These are phyloP conservation scores for Ophiostoma australiae DNA, from an alignment of 2,329 filamentous ascomycete genomes.

Conservation along the genomic window DNA sequence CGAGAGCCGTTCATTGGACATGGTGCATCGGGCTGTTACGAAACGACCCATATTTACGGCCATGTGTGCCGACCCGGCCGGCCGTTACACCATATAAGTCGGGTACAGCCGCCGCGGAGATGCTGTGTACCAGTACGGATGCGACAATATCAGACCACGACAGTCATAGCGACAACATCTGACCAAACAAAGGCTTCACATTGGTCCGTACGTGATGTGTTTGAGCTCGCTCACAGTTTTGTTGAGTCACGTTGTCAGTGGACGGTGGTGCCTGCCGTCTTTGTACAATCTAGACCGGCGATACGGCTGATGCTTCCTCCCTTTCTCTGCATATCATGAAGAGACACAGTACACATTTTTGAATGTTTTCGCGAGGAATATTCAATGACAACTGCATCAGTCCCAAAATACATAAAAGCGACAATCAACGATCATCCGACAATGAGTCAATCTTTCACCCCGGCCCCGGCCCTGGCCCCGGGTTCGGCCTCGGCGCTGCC, in stretches of 20 bases:
- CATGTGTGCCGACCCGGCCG: not conserved
- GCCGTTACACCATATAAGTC: not conserved
- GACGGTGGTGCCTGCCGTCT: not conserved
- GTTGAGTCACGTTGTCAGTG: not conserved
- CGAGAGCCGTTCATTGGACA: not conserved
- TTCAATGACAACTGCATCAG: not conserved
- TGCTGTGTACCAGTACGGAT: not conserved
- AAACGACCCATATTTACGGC: not conserved
- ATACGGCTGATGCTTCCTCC: not conserved
- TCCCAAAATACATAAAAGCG: not conserved
- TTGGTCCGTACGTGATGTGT: not conserved
- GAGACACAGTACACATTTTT: not conserved
- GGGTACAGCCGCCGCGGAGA: slow-evolving; percentile 4
- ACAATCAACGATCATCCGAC: not conserved
- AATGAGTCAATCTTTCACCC: not conserved
- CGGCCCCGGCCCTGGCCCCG: too few relatives aligned
- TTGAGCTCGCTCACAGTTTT: not conserved
- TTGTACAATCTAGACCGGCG: not conserved
- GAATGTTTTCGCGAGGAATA: not conserved
- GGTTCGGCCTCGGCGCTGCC: not conserved
- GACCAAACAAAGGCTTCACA: not conserved
- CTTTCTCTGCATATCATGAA: not conserved
- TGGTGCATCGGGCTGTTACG: not conserved
- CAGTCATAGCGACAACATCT: not conserved
- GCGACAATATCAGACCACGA: not conserved